Conservation (phyloP, 1,284 basidiomycete genomes). For the Fomes fomentarius region DNA sequence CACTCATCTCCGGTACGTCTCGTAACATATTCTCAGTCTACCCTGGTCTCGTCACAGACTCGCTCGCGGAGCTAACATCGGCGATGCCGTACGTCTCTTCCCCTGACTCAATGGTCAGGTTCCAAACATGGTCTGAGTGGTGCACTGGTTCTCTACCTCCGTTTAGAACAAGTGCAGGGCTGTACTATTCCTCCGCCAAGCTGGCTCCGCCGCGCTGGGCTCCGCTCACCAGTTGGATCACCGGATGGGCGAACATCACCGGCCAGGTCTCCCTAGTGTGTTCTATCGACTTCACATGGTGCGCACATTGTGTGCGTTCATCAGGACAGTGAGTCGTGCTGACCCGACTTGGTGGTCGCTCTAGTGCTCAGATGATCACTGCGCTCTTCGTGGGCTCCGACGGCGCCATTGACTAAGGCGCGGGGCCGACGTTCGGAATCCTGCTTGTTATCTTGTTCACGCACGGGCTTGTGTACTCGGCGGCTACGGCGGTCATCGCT, state of each 20-base stretch:
- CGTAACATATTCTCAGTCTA: background rate
- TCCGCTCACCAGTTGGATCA: constrained; percentile 75
- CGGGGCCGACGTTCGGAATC: constrained; percentile 71
- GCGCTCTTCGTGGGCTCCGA: constrained; percentile 65
- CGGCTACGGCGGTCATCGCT: constrained; percentile 67
- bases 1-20: constrained; percentile 55
- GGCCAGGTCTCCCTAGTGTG: constrained; percentile 69
- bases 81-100: constrained; percentile 68
- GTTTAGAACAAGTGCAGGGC: constrained; percentile 52
- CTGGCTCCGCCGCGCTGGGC: constrained; percentile 63
- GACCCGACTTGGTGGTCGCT: background rate
- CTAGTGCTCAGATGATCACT: constrained; percentile 75
- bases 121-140: background rate
- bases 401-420: constrained; percentile 51
- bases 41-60: constrained; percentile 31
- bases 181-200: constrained; percentile 79
- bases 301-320: too few relatives aligned
- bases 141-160: background rate
- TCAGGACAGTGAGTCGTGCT: too few relatives aligned
- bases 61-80: constrained; percentile 74
- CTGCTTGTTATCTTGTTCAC: constrained; percentile 61
- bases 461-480: constrained; percentile 72
- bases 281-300: constrained; percentile 76
- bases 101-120: background rate
- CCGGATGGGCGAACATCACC: constrained; percentile 67